phyloP scores from a whole-genome alignment of 1,284 basidiomycete species.

The Meripilus lineatus region DNA sequence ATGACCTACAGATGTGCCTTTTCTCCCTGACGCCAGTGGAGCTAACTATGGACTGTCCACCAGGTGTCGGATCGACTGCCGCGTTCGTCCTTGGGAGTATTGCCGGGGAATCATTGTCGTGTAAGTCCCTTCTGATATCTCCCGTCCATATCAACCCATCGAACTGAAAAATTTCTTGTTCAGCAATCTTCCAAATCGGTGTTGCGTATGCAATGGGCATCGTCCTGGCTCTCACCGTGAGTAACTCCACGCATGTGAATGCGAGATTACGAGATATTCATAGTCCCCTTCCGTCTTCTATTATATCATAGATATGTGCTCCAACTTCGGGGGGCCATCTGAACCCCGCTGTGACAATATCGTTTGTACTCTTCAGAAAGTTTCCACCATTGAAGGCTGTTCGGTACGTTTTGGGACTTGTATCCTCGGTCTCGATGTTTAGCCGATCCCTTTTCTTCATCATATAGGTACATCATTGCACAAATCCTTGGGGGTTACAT shows the following conservation, averaged over 20 bases:
- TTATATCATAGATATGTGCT: conserved; percentile 32
- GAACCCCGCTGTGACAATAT: conserved; percentile 57
- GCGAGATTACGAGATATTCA: neutral
- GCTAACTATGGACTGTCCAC: conserved; percentile 1
- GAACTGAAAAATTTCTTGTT: neutral
- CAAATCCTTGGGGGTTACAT: conserved; percentile 61
- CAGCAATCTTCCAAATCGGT: conserved; percentile 60
- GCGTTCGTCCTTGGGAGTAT: conserved; percentile 50
- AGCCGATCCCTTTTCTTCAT: neutral
- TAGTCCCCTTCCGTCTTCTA: neutral
- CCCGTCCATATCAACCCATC: conserved; percentile 1
- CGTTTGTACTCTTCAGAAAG: conserved; percentile 45
- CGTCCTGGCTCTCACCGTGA: conserved; percentile 45
- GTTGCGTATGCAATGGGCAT: conserved; percentile 62
- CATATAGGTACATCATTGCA: conserved; percentile 51
- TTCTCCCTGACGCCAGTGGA: neutral
- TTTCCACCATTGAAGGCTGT: conserved; percentile 38
- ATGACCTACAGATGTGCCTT: neutral
- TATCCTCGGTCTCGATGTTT: neutral
- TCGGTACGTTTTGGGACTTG: conserved; percentile 12
- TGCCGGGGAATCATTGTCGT: conserved; percentile 31
- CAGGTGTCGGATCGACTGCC: conserved; percentile 57
- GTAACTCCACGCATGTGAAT: conserved; percentile 9
- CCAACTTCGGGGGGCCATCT: conserved; percentile 63
- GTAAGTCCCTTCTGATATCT: conserved; percentile 38